These are phyloP conservation scores for Apiospora marii DNA, from an alignment of 2,329 filamentous ascomycete genomes.

Conservation along the genomic window DNA sequence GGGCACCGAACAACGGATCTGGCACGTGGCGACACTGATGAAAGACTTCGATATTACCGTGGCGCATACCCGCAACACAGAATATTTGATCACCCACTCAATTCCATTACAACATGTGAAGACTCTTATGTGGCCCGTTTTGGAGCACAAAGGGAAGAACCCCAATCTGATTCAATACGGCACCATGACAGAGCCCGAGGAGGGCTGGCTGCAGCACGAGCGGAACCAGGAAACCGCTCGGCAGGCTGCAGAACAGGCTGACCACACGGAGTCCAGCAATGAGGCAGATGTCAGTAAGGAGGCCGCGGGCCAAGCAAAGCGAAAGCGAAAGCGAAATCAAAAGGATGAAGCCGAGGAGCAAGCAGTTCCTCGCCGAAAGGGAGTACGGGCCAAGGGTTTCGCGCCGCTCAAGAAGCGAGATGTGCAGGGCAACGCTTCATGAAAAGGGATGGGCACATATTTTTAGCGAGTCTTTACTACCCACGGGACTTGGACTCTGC, in stretches of 20 bases:
- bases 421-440: not conserved
- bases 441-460: not conserved
- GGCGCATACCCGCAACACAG: not conserved
- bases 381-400: not conserved
- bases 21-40: not conserved
- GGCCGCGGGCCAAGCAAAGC: not conserved
- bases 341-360: not conserved
- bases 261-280: too few relatives aligned
- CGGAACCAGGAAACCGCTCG: not conserved
- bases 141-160: too few relatives aligned
- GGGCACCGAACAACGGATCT: not conserved
- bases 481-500: not conserved
- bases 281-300: not conserved
- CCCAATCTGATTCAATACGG: not conserved
- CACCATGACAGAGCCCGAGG: not conserved
- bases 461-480: not conserved
- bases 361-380: not conserved
- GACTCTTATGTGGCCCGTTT: too few relatives aligned
- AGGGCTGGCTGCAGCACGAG: not conserved
- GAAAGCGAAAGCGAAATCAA: too few relatives aligned
- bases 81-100: not conserved
- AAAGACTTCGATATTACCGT: not conserved
- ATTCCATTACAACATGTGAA: not conserved
- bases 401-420: not conserved
- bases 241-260: too few relatives aligned